Evolutionary conservation across 192 early-diverging fungal species (phyloP).

Genomic region (Backusella westeae): DNA sequence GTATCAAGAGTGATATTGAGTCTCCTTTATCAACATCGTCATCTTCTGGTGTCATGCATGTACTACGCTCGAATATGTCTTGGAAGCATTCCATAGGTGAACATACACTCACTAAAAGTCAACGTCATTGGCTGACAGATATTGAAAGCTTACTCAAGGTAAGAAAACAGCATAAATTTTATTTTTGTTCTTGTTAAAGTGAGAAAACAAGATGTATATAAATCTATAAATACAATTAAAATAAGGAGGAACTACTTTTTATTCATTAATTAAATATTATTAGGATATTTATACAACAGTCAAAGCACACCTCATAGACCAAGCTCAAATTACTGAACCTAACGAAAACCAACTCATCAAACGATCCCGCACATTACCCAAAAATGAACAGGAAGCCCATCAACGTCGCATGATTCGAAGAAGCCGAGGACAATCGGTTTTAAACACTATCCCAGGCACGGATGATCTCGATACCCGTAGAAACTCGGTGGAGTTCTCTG

Average conservation of each 20-base stretch:
- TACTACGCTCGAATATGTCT: background rate
- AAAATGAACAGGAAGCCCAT: background rate
- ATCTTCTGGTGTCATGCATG: background rate
- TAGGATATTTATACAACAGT: constrained; percentile 11
- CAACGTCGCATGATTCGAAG: background rate
- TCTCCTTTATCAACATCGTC: background rate
- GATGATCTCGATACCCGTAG: background rate
- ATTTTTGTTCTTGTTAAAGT: background rate
- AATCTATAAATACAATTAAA: background rate
- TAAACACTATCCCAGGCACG: background rate
- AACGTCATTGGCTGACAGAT: constrained; percentile 1
- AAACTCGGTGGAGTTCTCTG: background rate
- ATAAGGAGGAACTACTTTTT: background rate
- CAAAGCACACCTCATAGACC: constrained; percentile 6
- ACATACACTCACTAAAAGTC: background rate
- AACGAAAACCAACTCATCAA: background rate
- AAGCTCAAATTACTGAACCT: background rate
- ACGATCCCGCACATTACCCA: background rate
- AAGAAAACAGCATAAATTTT: background rate
- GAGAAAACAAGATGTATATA: background rate
- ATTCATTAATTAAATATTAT: background rate
- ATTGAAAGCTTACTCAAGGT: constrained; percentile 10
- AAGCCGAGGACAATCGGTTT: background rate
- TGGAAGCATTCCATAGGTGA: background rate
- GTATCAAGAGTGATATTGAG: background rate